phyloP scores from a whole-genome alignment of 306 rosid genomes.

The Vicia villosa region DNA sequence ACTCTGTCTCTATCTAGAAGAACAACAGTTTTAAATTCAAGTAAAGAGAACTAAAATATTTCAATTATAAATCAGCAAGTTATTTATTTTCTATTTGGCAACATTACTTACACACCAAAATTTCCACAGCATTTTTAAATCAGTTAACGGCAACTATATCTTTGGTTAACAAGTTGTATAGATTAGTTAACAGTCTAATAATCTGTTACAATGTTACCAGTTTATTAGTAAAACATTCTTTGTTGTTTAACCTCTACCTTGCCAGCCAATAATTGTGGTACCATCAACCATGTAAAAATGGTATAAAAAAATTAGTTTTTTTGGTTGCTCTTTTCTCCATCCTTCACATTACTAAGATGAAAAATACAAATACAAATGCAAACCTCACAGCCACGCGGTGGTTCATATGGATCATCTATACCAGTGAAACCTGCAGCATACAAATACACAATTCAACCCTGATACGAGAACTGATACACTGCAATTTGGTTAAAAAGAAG shows the following conservation, averaged over 20 bases:
- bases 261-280: background rate
- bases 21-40: conserved; percentile 23
- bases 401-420: conserved; percentile 88
- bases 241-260: background rate
- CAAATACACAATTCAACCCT: conserved; percentile 35
- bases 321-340: too few relatives aligned
- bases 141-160: background rate
- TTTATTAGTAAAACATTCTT: background rate
- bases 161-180: conserved; percentile 10
- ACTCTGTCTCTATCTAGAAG: background rate
- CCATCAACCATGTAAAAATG: too few relatives aligned
- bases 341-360: conserved; percentile 1
- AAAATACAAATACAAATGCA: conserved; percentile 38
- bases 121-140: background rate
- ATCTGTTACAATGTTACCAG: background rate
- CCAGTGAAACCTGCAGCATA: conserved; percentile 86
- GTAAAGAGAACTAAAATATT: background rate
- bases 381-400: conserved; percentile 79
- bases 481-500: conserved; percentile 21
- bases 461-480: conserved; percentile 2
- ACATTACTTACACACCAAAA: background rate
- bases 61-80: background rate
- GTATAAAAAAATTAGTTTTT: too few relatives aligned
- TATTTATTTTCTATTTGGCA: background rate
- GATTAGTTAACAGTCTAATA: background rate